Evolutionary conservation across 2,329 filamentous ascomycete genomes (phyloP), one percentile per base, ranked within the genome.

Genomic region (Sporothrix protearum): DNA sequence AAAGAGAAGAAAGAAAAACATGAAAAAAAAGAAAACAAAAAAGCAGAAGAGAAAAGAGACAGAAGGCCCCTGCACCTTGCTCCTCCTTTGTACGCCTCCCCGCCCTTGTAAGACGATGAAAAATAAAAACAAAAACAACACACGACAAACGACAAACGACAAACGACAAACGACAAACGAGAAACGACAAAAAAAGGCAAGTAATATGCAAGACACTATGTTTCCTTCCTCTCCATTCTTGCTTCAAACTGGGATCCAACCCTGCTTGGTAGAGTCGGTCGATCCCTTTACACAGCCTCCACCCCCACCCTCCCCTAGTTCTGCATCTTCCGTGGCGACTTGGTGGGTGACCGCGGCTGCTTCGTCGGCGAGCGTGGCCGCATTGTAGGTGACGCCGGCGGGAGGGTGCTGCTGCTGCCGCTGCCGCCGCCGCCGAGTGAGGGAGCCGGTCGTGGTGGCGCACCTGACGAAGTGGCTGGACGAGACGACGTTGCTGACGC

Each of bases 261-360:
- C 53, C 53, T 28, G n/a, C 33, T 57, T 33, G 57, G 33, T 25
- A n/a, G n/a, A 4, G 25, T n/a, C n/a, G 49, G 49, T 61, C 33
- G 6, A 12, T 42, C 36, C 33, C 1, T 36, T n/a, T 53, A 53
- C 49, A 53, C n/a, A 53, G 22, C 49, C 49, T 53, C 28, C 14
- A 30, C 28, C 36, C 25, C 28, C 57, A 39, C 53, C 16, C 55
- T 42, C 3, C 25, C 22, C 55, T 49, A 55, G 16, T 51, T n/a
- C 64, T 53, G 28, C 64, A 22, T 28, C 66, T 66, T 68, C 25
- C 59, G 55, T 36, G 57, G 42, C 51, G 57, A 49, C 61, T 33
- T 64, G 33, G 51, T 49, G 49, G 57, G 71, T n/a, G 71, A 70
- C 12, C 47, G 25, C 36, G 67, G 36, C 36, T 16, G 51, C 47